phyloP scores from a whole-genome alignment of 306 rosid species.

The Pterocarpus macrocarpus region DNA sequence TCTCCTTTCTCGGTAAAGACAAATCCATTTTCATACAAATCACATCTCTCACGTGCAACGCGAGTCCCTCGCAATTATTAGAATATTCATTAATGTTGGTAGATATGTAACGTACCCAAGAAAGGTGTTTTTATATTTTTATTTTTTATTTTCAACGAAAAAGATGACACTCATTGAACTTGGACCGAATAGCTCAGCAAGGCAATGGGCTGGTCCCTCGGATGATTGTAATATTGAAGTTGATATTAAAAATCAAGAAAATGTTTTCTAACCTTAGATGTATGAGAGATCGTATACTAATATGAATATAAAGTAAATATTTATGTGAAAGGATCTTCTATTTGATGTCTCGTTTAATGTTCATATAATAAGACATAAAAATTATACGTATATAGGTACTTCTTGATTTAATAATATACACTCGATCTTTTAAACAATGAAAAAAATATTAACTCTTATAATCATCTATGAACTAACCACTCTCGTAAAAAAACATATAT shows the following conservation, averaged over 20 bases:
- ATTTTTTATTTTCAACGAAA: too few species aligned
- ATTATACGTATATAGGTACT: too few species aligned
- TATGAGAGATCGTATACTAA: too few species aligned
- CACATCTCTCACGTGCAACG: slow-evolving; percentile 37
- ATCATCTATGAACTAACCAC: background rate
- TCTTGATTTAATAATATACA: too few species aligned
- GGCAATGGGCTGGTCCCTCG: background rate
- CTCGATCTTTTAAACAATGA: too few species aligned
- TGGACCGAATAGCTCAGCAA: background rate
- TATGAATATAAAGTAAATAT: too few species aligned
- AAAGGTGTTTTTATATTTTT: background rate
- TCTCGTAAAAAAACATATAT: background rate
- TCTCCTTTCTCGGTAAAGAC: background rate
- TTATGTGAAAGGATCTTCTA: too few species aligned
- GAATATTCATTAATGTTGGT: slow-evolving; percentile 4
- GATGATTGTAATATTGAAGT: background rate
- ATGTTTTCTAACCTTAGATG: too few species aligned
- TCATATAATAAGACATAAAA: too few species aligned
- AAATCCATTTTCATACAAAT: background rate
- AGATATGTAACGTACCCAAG: background rate
- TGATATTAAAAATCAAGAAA: background rate
- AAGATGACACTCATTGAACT: background rate
- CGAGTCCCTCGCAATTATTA: slow-evolving; percentile 50
- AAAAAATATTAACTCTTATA: too few species aligned
- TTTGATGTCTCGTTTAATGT: too few species aligned